Evolutionary conservation across 371 early-diverging fungal species (phyloP).

Genomic region (Mucor circinelloides): DNA sequence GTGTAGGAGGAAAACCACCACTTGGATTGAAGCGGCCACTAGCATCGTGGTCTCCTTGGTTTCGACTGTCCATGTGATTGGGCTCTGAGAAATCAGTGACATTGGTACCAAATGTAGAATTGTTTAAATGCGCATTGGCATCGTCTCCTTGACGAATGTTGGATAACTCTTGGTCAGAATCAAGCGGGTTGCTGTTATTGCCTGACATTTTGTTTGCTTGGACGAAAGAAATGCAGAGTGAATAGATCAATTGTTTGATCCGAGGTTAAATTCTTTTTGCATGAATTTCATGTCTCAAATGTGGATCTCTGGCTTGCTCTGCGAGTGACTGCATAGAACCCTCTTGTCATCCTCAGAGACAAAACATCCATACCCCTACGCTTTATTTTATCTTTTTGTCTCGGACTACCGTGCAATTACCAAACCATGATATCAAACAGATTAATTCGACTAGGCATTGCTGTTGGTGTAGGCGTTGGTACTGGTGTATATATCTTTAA

Average conservation of each 20-base stretch:
- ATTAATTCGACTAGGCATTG: slow-evolving; percentile 30
- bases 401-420: neutral
- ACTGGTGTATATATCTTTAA: slow-evolving; percentile 51
- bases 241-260: neutral
- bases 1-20: slow-evolving; percentile 1
- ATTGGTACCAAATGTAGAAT: neutral
- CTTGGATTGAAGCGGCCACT: slow-evolving; percentile 8
- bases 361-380: no score
- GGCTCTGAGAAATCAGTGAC: slow-evolving; percentile 2
- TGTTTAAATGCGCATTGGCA: neutral
- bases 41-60: slow-evolving; percentile 10
- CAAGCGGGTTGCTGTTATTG: neutral
- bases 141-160: slow-evolving; percentile 19
- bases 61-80: slow-evolving; percentile 7
- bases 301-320: neutral
- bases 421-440: slow-evolving; percentile 22
- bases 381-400: neutral
- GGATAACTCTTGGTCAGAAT: neutral
- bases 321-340: slow-evolving; percentile 5
- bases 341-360: no score
- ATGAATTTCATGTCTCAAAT: neutral
- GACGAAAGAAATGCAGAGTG: neutral
- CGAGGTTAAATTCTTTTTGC: neutral
- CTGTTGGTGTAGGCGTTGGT: slow-evolving; percentile 46
- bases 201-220: neutral